Evolutionary conservation across 2,329 filamentous ascomycete species (phyloP), one percentile per base, ranked within the genome.

Genomic region (Colletotrichum siamense): DNA sequence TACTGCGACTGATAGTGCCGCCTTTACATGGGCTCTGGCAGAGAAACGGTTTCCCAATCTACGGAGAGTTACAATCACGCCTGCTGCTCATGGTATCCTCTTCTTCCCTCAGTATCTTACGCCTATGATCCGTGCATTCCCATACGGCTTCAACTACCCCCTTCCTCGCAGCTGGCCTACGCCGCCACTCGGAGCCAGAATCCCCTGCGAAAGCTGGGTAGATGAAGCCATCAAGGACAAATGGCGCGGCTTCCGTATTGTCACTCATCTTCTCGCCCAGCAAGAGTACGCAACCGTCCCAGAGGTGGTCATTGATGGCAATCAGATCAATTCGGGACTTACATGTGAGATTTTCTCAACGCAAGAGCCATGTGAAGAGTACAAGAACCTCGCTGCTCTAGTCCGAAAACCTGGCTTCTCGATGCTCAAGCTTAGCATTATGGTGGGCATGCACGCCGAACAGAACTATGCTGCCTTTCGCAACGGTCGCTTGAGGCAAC

Each of bases 101-200:
- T 82, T 83, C 15, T 63, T 73, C 1, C 87, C 86, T 1, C 72
- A 82, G 1, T 88, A 88, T 67, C 77, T 84, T n/a, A 88, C 86
- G 1, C 87, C 86, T 2, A 86, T 86, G 79, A 85, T 87, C 39
- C 84, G 85, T 6, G 81, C 82, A 5, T 83, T 88, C 12, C 85
- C 85, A 0, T 65, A 75, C 2, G 83, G 84, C 8, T 86, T 88
- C 57, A 84, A 83, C 16, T 87, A 88, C 71, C 83, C 84, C 2
- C 78, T 85, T 12, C 82, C 84, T 2, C 81, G 80, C 22, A 81
- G 83, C 16, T 84, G 83, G 84, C 80, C 79, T 12, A 22, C 39
- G 8, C 28, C 63, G 15, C 55, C 12, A 2, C 52, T 26, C 15
- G 13, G 64, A 3, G 34, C 4, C 8, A 34, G 26, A 18, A 32